Evolutionary conservation across 768 basidiomycete species (phyloP).

Genomic region (Leccinum imitatum): DNA sequence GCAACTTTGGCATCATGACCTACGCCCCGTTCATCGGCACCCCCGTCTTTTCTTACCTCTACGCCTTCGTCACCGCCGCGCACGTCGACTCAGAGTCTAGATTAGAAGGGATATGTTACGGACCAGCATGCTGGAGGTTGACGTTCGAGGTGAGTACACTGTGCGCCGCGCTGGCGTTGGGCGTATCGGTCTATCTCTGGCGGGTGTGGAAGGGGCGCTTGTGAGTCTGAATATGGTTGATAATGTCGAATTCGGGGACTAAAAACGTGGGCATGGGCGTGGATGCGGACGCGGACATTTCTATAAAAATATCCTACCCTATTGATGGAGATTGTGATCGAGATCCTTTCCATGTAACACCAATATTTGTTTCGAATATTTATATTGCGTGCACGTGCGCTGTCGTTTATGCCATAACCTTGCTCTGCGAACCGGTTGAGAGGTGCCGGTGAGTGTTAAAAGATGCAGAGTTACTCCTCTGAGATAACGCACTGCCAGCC

Average conservation of each 20-base stretch:
- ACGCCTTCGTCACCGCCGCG: conserved; percentile 63
- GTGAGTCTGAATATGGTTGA: conserved; percentile 22
- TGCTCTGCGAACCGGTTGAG: not conserved
- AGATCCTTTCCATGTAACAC: not conserved
- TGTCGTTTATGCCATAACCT: not conserved
- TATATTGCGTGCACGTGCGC: not conserved
- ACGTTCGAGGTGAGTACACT: conserved; percentile 59
- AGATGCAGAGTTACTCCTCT: not conserved
- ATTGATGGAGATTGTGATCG: not conserved
- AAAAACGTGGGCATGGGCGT: not conserved
- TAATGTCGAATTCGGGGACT: not conserved
- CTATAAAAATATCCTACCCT: not conserved
- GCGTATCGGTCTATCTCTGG: conserved; percentile 54
- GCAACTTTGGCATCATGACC: conserved; percentile 74
- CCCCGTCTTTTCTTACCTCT: conserved; percentile 74
- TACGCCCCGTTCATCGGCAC: conserved; percentile 79
- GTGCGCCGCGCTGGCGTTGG: conserved; percentile 45
- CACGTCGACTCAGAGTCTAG: conserved; percentile 39
- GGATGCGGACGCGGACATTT: not conserved
- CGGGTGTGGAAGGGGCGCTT: conserved; percentile 58
- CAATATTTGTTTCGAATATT: not conserved
- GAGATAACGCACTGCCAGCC: not conserved
- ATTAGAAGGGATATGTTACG: conserved; percentile 44
- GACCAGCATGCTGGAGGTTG: conserved; percentile 59
- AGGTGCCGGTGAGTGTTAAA: not conserved